Conservation (phyloP, 2,329 filamentous ascomycete genomes). For the Neonectria magnoliae region DNA sequence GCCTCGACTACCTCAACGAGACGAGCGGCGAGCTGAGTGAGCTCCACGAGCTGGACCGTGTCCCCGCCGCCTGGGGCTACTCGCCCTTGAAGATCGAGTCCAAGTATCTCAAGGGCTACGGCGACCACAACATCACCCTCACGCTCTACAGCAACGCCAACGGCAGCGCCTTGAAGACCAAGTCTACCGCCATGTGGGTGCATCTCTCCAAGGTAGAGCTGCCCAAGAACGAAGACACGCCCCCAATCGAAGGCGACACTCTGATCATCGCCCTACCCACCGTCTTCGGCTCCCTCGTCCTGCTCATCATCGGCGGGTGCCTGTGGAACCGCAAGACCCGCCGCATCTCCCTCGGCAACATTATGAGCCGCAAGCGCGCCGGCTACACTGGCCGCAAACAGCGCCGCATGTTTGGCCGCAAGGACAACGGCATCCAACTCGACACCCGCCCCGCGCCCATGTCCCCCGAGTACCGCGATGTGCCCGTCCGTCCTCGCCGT, state of each 20-base stretch:
- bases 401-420: slow-evolving; percentile 49
- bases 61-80: slow-evolving; percentile 58
- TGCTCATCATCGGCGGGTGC: slow-evolving; percentile 64
- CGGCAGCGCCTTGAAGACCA: slow-evolving; percentile 48
- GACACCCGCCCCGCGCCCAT: slow-evolving; percentile 45
- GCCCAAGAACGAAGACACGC: slow-evolving; percentile 50
- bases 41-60: slow-evolving; percentile 49
- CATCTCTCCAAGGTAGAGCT: slow-evolving; percentile 46
- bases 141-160: slow-evolving; percentile 53
- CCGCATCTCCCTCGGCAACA: slow-evolving; percentile 60
- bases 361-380: slow-evolving; percentile 58
- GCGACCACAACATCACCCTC: slow-evolving; percentile 59
- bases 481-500: slow-evolving; percentile 42
- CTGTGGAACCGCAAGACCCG: slow-evolving; percentile 65
- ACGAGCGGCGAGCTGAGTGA: slow-evolving; percentile 49
- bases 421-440: slow-evolving; percentile 57
- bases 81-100: slow-evolving; percentile 56
- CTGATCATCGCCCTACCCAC: slow-evolving; percentile 64
- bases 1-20: slow-evolving; percentile 54
- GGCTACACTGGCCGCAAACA: slow-evolving; percentile 56
- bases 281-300: slow-evolving; percentile 57
- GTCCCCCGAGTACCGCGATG: slow-evolving; percentile 49
- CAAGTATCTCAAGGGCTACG: slow-evolving; percentile 49
- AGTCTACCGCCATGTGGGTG: slow-evolving; percentile 56
- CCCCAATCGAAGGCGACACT: slow-evolving; percentile 49